phyloP scores from a whole-genome alignment of 2,329 filamentous ascomycete genomes.

The Talaromyces sp. region DNA sequence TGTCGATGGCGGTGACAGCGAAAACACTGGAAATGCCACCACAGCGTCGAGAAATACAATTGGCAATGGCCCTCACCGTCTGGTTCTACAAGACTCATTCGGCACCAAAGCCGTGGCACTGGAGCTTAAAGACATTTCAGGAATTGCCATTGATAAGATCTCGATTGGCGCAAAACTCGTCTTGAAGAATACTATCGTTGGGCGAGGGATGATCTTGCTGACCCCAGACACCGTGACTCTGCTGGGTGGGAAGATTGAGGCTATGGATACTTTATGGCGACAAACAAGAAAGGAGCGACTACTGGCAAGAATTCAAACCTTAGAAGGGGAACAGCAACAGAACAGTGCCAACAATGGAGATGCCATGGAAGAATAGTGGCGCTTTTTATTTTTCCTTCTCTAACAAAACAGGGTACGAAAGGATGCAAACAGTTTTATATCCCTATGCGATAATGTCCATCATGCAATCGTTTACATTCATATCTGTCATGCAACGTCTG shows the following conservation, averaged over 20 bases:
- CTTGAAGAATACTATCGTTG: slow-evolving; percentile 57
- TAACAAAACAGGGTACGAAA: background rate
- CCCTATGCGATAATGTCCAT: background rate
- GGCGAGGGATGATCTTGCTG: slow-evolving; percentile 74
- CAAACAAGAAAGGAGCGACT: slow-evolving; percentile 65
- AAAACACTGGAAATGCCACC: background rate
- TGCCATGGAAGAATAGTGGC: slow-evolving; percentile 7
- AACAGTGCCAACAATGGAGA: slow-evolving; percentile 28
- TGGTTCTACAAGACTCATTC: slow-evolving; percentile 74
- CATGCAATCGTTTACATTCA: background rate
- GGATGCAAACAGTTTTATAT: background rate
- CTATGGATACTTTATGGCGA: slow-evolving; percentile 71
- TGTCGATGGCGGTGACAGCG: slow-evolving; percentile 43
- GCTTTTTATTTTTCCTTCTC: background rate
- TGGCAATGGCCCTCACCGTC: slow-evolving; percentile 61
- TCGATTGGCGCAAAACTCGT: slow-evolving; percentile 79
- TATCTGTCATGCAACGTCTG: slow-evolving; percentile 15
- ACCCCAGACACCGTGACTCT: slow-evolving; percentile 63
- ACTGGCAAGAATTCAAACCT: slow-evolving; percentile 51
- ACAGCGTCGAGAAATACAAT: slow-evolving; percentile 8
- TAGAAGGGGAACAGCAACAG: slow-evolving; percentile 8
- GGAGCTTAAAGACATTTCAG: slow-evolving; percentile 63
- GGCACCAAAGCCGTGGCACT: slow-evolving; percentile 66
- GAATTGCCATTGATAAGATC: slow-evolving; percentile 54
- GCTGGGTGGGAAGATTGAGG: slow-evolving; percentile 83